These are phyloP conservation scores for Globisporangium paddicum DNA, from an alignment of 352 stramenopile genomes.

Conservation along the genomic window DNA sequence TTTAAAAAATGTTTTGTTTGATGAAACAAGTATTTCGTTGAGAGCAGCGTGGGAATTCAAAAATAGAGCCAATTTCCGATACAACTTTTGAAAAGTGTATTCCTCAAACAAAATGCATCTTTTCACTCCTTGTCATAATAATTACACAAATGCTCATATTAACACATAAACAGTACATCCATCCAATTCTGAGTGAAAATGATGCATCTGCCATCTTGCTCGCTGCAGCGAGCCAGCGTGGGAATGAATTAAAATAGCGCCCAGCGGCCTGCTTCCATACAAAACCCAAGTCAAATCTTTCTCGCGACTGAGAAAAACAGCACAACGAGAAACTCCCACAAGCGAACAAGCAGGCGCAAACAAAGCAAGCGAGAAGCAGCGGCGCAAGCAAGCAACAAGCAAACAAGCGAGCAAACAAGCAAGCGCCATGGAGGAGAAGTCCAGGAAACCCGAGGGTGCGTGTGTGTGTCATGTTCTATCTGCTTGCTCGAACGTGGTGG, in stretches of 20 bases:
- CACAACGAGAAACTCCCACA: constrained; percentile 7
- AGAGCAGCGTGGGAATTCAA: no score
- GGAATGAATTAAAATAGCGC: constrained; percentile 8
- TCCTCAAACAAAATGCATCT: no score
- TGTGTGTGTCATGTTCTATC: neutral
- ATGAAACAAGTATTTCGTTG: no score
- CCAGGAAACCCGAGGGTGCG: constrained; percentile 78
- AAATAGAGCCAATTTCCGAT: no score
- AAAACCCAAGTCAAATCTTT: neutral
- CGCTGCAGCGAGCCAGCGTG: constrained; percentile 3
- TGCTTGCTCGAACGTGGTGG: neutral
- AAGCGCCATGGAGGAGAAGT: constrained; percentile 79
- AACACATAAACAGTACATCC: no score
- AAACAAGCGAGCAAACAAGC: neutral
- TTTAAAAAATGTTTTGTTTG: neutral
- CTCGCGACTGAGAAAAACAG: constrained; percentile 10
- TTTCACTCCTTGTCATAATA: no score
- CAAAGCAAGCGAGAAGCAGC: no score
- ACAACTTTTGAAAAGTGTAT: no score
- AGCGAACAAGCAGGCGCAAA: constrained; percentile 12
- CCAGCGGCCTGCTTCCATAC: no score
- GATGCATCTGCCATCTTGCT: no score
- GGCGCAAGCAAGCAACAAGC: constrained; percentile 6
- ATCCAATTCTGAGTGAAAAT: no score
- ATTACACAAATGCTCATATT: no score